These are phyloP conservation scores for Wakefieldia striispora DNA, from an alignment of 768 basidiomycete genomes.

Conservation along the genomic window DNA sequence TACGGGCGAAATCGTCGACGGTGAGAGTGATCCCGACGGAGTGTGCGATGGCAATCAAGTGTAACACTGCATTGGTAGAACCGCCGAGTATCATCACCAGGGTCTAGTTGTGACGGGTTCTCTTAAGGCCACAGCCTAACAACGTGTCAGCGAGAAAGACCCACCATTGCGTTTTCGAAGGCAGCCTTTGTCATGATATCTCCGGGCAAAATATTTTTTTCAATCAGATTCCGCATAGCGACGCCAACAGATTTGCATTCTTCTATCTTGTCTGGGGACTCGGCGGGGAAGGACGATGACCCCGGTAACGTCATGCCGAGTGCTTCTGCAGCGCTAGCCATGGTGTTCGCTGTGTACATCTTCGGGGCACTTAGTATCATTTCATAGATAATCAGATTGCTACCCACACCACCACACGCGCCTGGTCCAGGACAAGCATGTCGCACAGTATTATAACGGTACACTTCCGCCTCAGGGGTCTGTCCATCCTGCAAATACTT, in stretches of 20 bases:
- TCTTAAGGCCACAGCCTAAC: constrained; percentile 6
- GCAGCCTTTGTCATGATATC: constrained; percentile 97
- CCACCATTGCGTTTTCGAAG: constrained; percentile 97
- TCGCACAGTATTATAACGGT: constrained; percentile 83
- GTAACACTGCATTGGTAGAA: constrained; percentile 96
- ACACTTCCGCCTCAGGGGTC: constrained; percentile 77
- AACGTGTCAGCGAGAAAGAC: constrained; percentile 9
- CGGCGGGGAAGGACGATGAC: constrained; percentile 95
- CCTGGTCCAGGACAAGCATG: constrained; percentile 97
- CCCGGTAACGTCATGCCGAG: constrained; percentile 96
- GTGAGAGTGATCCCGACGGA: constrained; percentile 87
- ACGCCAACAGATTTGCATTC: constrained; percentile 82
- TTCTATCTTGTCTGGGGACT: constrained; percentile 80
- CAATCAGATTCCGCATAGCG: constrained; percentile 83
- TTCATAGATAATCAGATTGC: neutral
- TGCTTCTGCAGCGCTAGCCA: constrained; percentile 94
- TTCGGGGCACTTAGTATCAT: constrained; percentile 30
- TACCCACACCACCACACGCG: constrained; percentile 92
- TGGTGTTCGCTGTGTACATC: constrained; percentile 99
- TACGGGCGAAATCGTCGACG: constrained; percentile 90
- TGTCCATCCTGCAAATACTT: constrained; percentile 90
- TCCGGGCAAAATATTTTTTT: constrained; percentile 87
- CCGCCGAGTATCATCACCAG: constrained; percentile 97
- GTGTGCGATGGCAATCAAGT: constrained; percentile 95
- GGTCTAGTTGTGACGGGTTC: constrained; percentile 48